A percentile compares a stretch with the other conserved stretches of the same genome.
phyloP scores from a whole-genome alignment of 257 asterid genomes.

The Capsicum baccatum region DNA sequence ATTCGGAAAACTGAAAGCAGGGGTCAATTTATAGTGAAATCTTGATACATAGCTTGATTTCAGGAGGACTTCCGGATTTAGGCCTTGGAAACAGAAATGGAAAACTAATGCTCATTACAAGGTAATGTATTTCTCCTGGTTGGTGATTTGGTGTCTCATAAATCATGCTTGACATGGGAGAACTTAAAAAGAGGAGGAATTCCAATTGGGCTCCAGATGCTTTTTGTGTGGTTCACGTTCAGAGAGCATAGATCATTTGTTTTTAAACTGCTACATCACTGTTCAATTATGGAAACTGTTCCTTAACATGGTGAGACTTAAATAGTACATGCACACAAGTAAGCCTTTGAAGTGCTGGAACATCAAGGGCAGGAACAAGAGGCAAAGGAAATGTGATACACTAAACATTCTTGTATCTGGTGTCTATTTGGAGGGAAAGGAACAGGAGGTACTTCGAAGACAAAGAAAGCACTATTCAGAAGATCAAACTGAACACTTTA shows the following conservation, averaged over 20 bases:
- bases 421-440: no score
- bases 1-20: slow-evolving; percentile 4
- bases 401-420: no score
- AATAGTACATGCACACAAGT: not conserved
- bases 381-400: no score
- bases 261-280: not conserved
- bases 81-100: not conserved
- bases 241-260: not conserved
- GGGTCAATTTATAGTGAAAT: not conserved
- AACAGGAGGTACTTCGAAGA: not conserved
- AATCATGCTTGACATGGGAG: not conserved
- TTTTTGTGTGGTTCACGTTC: not conserved
- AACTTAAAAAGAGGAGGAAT: not conserved
- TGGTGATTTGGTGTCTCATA: not conserved
- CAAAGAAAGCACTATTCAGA: slow-evolving; percentile 1
- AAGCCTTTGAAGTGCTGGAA: not conserved
- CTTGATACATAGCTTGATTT: not conserved
- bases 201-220: not conserved
- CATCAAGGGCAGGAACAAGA: not conserved
- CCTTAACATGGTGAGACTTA: not conserved
- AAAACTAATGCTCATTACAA: not conserved
- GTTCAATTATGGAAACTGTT: not conserved
- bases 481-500: not conserved
- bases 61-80: slow-evolving; percentile 9
- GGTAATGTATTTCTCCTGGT: not conserved